These are phyloP conservation scores for Eucalyptus erythrocorys DNA, from an alignment of 345 rosid genomes.

Conservation along the genomic window DNA sequence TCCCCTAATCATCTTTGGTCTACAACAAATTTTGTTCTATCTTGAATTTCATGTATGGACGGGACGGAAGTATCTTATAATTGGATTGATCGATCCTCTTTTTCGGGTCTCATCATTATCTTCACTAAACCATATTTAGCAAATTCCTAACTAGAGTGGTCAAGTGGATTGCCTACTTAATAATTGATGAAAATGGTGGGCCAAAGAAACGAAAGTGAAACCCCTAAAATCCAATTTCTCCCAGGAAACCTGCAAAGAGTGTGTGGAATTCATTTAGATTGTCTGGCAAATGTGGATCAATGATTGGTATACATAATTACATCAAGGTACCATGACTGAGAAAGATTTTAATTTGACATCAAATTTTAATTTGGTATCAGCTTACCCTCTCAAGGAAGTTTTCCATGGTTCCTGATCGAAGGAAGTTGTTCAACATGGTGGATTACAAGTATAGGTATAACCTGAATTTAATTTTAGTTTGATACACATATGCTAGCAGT, in stretches of 20 bases:
- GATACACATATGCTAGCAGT: fast-evolving
- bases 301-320: background rate
- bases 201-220: background rate
- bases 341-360: background rate
- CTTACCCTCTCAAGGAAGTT: background rate
- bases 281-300: background rate
- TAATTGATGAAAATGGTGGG: background rate
- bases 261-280: background rate
- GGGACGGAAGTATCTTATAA: too few species aligned
- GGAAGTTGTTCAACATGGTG: background rate
- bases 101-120: too few species aligned
- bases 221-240: background rate
- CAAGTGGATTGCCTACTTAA: too few species aligned
- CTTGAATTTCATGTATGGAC: background rate
- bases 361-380: background rate
- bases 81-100: too few species aligned
- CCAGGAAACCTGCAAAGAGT: background rate
- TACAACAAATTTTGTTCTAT: too few species aligned
- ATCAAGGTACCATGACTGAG: background rate
- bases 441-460: background rate
- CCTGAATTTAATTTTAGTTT: too few species aligned
- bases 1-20: too few species aligned
- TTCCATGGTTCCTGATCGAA: fast-evolving
- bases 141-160: too few species aligned
- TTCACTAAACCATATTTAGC: too few species aligned